Conservation (phyloP, 179 eudicot genomes). For the Camellia oleifera region DNA sequence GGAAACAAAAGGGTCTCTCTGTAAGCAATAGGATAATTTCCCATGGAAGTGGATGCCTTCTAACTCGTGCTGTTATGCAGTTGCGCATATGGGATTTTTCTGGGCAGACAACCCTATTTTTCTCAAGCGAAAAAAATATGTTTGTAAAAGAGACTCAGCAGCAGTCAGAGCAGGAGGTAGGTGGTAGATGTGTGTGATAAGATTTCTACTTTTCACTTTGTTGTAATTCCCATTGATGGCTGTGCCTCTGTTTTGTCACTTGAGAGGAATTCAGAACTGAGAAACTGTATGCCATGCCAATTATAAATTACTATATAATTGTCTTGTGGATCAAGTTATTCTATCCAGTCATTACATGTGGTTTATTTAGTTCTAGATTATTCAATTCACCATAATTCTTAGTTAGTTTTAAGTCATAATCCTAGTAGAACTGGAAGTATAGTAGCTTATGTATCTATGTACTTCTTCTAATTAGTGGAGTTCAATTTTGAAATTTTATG, state of each 20-base stretch:
- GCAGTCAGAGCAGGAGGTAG: constrained; percentile 78
- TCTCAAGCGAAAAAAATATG: constrained; percentile 48
- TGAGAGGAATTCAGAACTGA: not conserved
- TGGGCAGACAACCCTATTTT: constrained; percentile 60
- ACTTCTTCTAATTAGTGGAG: too few species aligned
- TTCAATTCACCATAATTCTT: too few species aligned
- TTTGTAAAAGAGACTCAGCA: constrained; percentile 45
- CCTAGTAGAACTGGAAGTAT: too few species aligned
- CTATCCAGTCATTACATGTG: too few species aligned
- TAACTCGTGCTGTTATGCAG: constrained; percentile 36
- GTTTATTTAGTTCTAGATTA: too few species aligned
- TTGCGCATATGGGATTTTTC: constrained; percentile 88
- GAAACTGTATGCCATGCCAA: not conserved
- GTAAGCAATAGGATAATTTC: constrained; percentile 5
- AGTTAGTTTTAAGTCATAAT: too few species aligned
- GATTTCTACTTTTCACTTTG: not conserved
- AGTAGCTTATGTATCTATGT: too few species aligned
- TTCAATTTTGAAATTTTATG: too few species aligned
- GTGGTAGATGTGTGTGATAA: constrained; percentile 18
- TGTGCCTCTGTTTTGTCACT: constrained; percentile 1
- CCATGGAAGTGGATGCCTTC: not conserved
- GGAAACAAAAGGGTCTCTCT: not conserved
- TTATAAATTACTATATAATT: not conserved
- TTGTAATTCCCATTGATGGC: not conserved
- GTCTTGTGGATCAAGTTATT: not conserved